Base-by-base conservation (phyloP, 2,329 filamentous ascomycete genomes). In the Penicillium sp. region DNA sequence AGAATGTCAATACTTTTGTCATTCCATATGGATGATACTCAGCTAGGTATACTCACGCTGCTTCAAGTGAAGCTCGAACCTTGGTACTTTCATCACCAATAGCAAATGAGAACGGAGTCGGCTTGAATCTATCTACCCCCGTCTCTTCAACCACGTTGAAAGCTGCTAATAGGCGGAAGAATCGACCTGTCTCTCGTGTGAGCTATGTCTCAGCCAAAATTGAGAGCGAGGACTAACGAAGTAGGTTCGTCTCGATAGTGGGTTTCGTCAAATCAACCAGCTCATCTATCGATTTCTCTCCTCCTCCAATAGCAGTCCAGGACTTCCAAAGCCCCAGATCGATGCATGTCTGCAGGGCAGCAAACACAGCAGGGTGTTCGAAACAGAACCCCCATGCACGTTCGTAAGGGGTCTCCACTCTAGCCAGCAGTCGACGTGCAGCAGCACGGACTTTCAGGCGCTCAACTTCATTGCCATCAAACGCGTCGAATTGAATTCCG, bases 321-420 rank as follows among this genome's bases (percentile, higher is more conserved):
- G 63, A 54, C 39, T 63, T 67, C 70, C 70, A 74, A 16, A 74
- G 63, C 3, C 65, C 69, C 9, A 73, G 33, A 43, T 74, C 67
- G 13, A 72, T 69, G 31, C 65, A 66, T 16, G 65, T 67, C 51
- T 73, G 66, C 14, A 73, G 58, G 23, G 66, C 68, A 1, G 71
- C 66, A 49, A 68, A 68, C 9, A 72, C 62, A 6, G 69, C 65
- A 4, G 72, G 68, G 13, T 65, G 59, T 29, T 73, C 69, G n/a
- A 69, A 69, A 44, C 63, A 65, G 57, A 73, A 67, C 9, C 65
- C 66, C 70, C 67, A 72, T 2, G 65, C 67, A 21, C 69, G 68
- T 51, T 74, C 72, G 53, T 70, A 71, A 1, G 71, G 72, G 0
- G 68, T 65, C 54, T 74, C 71, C 19, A 74, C 57, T 11, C 69